These are phyloP conservation scores for Wickerhamiella australiensis DNA, from an alignment of 805 yeast species.

Conservation along the genomic window DNA sequence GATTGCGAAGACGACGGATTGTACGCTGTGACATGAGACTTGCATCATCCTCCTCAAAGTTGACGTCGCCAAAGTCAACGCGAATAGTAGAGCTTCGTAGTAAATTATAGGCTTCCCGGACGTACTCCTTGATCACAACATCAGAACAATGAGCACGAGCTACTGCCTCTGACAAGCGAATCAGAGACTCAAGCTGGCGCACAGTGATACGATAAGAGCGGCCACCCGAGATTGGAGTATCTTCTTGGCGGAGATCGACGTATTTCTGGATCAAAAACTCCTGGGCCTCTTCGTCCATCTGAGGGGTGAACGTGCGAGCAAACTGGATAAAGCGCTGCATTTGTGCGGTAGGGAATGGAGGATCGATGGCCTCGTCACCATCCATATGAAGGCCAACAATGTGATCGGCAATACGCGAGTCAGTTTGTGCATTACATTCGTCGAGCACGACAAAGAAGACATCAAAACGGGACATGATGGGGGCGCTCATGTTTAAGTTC, in stretches of 20 bases:
- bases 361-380: conserved; percentile 77
- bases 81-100: conserved; percentile 83
- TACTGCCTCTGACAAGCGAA: conserved; percentile 87
- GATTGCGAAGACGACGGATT: conserved; percentile 18
- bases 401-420: conserved; percentile 80
- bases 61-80: conserved; percentile 88
- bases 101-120: conserved; percentile 84
- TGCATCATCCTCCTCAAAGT: conserved; percentile 54
- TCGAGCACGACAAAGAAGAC: conserved; percentile 87
- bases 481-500: conserved; percentile 91
- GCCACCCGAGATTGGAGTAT: conserved; percentile 72
- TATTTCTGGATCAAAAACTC: conserved; percentile 63
- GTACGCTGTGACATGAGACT: conserved; percentile 25
- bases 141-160: conserved; percentile 94
- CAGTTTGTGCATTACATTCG: conserved; percentile 85
- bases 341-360: conserved; percentile 84
- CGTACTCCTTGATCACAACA: conserved; percentile 70
- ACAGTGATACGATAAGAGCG: conserved; percentile 91
- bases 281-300: conserved; percentile 70
- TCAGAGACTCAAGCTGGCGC: conserved; percentile 89
- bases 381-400: conserved; percentile 87
- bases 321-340: conserved; percentile 77
- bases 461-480: conserved; percentile 97
- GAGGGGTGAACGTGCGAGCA: conserved; percentile 87
- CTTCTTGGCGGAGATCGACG: conserved; percentile 77